These are phyloP conservation scores for Chaetomiaceae sp. DNA, from an alignment of 2,329 filamentous ascomycete species.

Conservation along the genomic window DNA sequence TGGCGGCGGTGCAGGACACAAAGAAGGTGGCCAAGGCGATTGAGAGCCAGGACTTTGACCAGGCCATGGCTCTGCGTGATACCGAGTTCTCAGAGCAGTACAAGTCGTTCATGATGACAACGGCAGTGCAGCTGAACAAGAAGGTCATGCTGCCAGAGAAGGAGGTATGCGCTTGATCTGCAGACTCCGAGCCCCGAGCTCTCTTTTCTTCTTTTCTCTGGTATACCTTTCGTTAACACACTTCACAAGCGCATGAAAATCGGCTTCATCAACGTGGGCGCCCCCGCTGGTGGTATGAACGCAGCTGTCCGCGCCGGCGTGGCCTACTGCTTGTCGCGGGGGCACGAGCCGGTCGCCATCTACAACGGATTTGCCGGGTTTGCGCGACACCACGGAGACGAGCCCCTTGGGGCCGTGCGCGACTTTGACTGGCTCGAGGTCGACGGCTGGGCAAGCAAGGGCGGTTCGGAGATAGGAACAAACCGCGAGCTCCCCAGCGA, in stretches of 20 bases:
- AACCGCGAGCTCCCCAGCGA: slow-evolving; percentile 89
- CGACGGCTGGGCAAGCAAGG: slow-evolving; percentile 91
- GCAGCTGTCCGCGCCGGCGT: slow-evolving; percentile 89
- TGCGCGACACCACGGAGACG: slow-evolving; percentile 80
- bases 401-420: slow-evolving; percentile 74
- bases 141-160: slow-evolving; percentile 60
- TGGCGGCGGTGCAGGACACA: slow-evolving; percentile 82
- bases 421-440: slow-evolving; percentile 90
- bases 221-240: slow-evolving; percentile 25
- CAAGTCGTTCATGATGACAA: slow-evolving; percentile 84
- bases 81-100: slow-evolving; percentile 93
- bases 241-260: slow-evolving; percentile 70
- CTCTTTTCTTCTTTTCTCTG: too few relatives aligned
- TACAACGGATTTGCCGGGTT: slow-evolving; percentile 97
- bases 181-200: too few relatives aligned
- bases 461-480: slow-evolving; percentile 95
- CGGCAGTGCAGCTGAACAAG: slow-evolving; percentile 66
- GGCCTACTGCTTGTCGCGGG: slow-evolving; percentile 82
- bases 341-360: slow-evolving; percentile 88
- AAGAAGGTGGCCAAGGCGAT: slow-evolving; percentile 80
- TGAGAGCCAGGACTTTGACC: slow-evolving; percentile 75
- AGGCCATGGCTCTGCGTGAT: slow-evolving; percentile 82
- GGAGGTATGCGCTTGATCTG: slow-evolving; percentile 50
- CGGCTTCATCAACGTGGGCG: slow-evolving; percentile 94
- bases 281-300: slow-evolving; percentile 97